phyloP scores from a whole-genome alignment of 1,284 basidiomycete species.

The Rhodotorula sp. region DNA sequence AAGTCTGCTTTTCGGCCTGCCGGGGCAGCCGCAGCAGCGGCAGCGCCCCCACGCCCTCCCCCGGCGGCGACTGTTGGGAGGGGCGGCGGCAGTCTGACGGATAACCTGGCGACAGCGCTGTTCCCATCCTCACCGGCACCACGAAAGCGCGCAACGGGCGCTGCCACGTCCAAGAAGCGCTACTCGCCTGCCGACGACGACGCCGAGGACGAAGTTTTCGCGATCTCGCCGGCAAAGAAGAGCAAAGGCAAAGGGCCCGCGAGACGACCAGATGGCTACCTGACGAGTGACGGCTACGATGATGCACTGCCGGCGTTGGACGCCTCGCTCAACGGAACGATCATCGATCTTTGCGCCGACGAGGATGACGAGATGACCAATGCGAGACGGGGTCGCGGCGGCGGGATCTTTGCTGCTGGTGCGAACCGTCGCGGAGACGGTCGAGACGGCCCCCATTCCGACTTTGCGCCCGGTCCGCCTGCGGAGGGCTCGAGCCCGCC shows the following conservation, averaged over 20 bases:
- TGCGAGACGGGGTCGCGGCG: not conserved
- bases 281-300: not conserved
- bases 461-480: slow-evolving; percentile 18
- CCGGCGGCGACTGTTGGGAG: not conserved
- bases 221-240: not conserved
- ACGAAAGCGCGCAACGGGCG: not conserved
- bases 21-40: not conserved
- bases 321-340: slow-evolving; percentile 6
- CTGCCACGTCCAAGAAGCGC: not conserved
- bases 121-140: slow-evolving; percentile 4
- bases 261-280: not conserved
- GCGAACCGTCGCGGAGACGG: not conserved
- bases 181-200: not conserved
- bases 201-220: not conserved
- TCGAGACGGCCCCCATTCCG: slow-evolving; percentile 7
- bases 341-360: slow-evolving; percentile 9
- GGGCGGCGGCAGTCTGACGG: not conserved
- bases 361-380: slow-evolving; percentile 15
- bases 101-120: not conserved
- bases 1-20: slow-evolving; percentile 5
- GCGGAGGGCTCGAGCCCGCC: slow-evolving; percentile 25
- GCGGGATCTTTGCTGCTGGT: not conserved
- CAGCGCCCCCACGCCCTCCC: not conserved
- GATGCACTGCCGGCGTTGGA: not conserved
- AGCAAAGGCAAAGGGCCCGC: not conserved